phyloP scores from a whole-genome alignment of 306 rosid species.

The peach (Prunus persica) region DNA sequence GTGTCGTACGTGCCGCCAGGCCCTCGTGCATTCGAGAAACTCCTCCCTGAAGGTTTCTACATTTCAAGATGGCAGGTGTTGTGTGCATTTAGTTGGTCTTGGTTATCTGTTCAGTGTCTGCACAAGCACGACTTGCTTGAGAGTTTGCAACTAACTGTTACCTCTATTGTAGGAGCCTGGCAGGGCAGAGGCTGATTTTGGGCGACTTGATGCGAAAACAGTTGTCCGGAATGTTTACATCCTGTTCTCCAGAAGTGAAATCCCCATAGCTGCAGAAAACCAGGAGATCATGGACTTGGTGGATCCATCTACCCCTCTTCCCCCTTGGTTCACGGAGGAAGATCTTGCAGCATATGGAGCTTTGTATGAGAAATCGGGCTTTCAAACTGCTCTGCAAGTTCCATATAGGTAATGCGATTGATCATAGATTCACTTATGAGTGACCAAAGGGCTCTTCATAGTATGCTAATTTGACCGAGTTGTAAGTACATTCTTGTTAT shows the following conservation, averaged over 20 bases:
- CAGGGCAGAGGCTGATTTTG: constrained; percentile 81
- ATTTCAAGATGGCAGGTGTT: constrained; percentile 67
- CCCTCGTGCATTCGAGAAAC: constrained; percentile 3
- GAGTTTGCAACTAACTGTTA: background rate
- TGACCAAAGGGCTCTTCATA: background rate
- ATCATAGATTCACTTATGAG: background rate
- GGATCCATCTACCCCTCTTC: constrained; percentile 65
- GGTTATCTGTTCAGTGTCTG: background rate
- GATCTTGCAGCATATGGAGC: constrained; percentile 63
- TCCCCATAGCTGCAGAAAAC: constrained; percentile 69
- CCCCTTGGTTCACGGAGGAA: constrained; percentile 75
- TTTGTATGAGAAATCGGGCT: constrained; percentile 74
- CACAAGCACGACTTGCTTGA: background rate
- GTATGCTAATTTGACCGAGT: background rate
- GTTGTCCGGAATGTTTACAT: constrained; percentile 66
- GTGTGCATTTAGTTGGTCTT: background rate
- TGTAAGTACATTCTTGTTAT: constrained; percentile 12
- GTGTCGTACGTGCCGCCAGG: constrained; percentile 53
- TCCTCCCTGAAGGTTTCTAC: constrained; percentile 75
- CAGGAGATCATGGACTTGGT: constrained; percentile 92
- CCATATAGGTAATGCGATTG: constrained; percentile 58
- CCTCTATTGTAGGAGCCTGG: constrained; percentile 56
- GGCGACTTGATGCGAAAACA: constrained; percentile 62
- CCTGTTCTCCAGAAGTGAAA: constrained; percentile 69
- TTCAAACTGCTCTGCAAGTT: constrained; percentile 62